Evolutionary conservation across 1,139 yeast species (phyloP).

Genomic region (Arxiozyma telluris): DNA sequence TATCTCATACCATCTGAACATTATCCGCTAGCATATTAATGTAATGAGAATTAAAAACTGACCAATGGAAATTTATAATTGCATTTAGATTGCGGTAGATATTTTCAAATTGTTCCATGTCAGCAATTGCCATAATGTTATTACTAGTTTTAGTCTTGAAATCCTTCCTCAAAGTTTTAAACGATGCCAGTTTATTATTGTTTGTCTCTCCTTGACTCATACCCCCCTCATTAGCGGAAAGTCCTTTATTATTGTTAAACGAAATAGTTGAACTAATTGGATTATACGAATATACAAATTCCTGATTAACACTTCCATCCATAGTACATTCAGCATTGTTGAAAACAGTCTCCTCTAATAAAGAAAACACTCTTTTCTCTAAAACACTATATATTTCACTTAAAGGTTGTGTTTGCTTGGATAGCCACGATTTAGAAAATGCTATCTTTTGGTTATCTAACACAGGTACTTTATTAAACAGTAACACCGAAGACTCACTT

Average conservation of each 20-base stretch:
- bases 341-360: slow-evolving; percentile 25
- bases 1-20: slow-evolving; percentile 3
- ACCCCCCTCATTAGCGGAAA: not conserved
- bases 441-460: slow-evolving; percentile 36
- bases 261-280: not conserved
- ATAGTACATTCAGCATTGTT: slow-evolving; percentile 25
- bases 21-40: slow-evolving; percentile 25
- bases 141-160: slow-evolving; percentile 2
- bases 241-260: not conserved
- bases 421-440: slow-evolving; percentile 71
- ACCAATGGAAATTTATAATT: slow-evolving; percentile 31
- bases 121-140: slow-evolving; percentile 17
- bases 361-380: slow-evolving; percentile 57
- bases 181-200: slow-evolving; percentile 1
- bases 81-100: slow-evolving; percentile 30
- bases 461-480: slow-evolving; percentile 6
- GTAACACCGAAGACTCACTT: slow-evolving; percentile 9
- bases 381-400: slow-evolving; percentile 72
- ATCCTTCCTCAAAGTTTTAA: slow-evolving; percentile 1
- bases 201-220: not conserved
- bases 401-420: slow-evolving; percentile 76
- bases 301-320: slow-evolving; percentile 30
- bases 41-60: slow-evolving; percentile 31
- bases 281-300: slow-evolving; percentile 25
- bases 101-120: slow-evolving; percentile 29